phyloP scores from a whole-genome alignment of 2,329 filamentous ascomycete species.

The Colletotrichum sansevieriae region DNA sequence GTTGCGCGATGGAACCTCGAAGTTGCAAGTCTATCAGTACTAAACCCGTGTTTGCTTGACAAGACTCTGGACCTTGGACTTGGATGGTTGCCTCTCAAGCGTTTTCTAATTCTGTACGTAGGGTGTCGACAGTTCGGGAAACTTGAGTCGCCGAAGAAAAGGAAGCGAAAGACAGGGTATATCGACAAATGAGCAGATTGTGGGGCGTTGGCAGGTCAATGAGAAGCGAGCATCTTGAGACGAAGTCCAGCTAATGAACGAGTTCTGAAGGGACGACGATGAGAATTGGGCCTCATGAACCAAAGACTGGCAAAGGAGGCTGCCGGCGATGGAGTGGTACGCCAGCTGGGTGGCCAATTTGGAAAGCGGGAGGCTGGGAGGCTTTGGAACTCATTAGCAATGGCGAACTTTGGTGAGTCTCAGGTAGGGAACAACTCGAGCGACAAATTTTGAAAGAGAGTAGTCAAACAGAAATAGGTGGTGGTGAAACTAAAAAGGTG shows the following conservation, averaged over 20 bases:
- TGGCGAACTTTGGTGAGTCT: conserved; percentile 40
- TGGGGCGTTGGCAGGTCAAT: conserved; percentile 18
- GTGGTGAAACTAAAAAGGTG: not conserved
- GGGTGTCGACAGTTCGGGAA: conserved; percentile 15
- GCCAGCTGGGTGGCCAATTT: conserved; percentile 38
- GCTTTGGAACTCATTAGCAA: conserved; percentile 31
- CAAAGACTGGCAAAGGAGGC: conserved; percentile 22
- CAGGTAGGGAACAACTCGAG: conserved; percentile 43
- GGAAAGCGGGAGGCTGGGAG: conserved; percentile 43
- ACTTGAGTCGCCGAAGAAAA: conserved; percentile 15
- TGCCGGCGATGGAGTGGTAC: conserved; percentile 33
- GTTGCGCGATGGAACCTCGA: not conserved
- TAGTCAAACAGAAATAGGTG: not conserved
- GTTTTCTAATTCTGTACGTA: not conserved
- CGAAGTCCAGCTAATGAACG: not conserved
- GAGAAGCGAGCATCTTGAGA: conserved; percentile 1
- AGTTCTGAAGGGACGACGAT: not conserved
- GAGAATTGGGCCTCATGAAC: not conserved
- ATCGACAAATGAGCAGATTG: conserved; percentile 24
- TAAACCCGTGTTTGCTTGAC: not conserved
- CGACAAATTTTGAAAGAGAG: not conserved
- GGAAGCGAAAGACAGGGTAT: conserved; percentile 17
- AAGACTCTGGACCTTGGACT: not conserved
- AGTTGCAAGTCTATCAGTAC: not conserved
- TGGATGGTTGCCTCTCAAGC: not conserved